Evolutionary conservation across 805 yeast genomes (phyloP).

Genomic region (Nakazawaea wickerhamii): DNA sequence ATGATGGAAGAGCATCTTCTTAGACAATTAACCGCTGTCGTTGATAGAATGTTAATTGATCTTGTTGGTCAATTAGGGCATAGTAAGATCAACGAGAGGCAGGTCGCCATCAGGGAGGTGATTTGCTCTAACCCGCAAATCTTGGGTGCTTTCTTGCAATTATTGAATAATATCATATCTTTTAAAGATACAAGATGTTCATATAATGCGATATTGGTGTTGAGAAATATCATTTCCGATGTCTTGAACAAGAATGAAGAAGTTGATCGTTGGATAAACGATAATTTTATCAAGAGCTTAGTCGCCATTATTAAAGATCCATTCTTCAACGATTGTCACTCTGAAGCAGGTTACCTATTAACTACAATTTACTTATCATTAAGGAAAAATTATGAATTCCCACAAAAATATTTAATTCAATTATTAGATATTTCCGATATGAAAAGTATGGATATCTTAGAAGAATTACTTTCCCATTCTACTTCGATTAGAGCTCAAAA

Average conservation of each 20-base stretch:
- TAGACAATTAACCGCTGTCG: conserved; percentile 89
- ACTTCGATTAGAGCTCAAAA: conserved; percentile 74
- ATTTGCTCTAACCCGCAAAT: conserved; percentile 60
- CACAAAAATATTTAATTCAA: conserved; percentile 36
- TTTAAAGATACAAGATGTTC: conserved; percentile 91
- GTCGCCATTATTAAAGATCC: conserved; percentile 64
- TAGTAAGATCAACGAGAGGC: conserved; percentile 45
- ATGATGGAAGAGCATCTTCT: conserved; percentile 97
- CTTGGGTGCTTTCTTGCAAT: conserved; percentile 70
- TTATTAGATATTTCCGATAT: conserved; percentile 27
- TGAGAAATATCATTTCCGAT: conserved; percentile 67
- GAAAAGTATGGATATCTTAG: conserved; percentile 57
- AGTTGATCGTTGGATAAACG: conserved; percentile 66
- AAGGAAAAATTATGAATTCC: conserved; percentile 62
- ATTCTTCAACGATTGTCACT: conserved; percentile 79
- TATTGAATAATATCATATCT: conserved; percentile 70
- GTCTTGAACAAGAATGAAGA: conserved; percentile 64
- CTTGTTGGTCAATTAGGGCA: conserved; percentile 72
- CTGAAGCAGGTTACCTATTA: conserved; percentile 87
- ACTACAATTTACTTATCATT: conserved; percentile 74
- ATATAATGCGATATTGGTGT: conserved; percentile 78
- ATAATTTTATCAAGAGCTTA: conserved; percentile 64
- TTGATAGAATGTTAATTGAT: conserved; percentile 81
- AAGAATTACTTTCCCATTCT: conserved; percentile 55
- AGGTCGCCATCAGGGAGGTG: conserved; percentile 57